Evolutionary conservation across 768 basidiomycete species (phyloP), one percentile per base, ranked within the genome.

Genomic region (Psilocybe tampanensis): DNA sequence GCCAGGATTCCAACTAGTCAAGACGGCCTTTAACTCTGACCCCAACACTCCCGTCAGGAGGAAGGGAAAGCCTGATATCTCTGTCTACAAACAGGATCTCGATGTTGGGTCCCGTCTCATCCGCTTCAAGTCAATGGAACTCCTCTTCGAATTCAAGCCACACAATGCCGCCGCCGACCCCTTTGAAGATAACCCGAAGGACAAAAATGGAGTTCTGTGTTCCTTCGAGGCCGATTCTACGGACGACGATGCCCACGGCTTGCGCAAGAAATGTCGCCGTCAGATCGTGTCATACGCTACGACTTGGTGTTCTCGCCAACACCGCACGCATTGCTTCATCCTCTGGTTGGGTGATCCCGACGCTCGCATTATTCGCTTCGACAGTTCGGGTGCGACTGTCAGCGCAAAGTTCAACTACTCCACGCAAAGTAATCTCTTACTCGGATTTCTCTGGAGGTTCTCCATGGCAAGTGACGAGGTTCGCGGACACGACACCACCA

Each of bases 361-460:
- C 3, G 53, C 36, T 18, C 43, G 53, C 17, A 13, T 54, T 8
- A 54, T 54, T 21, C 42, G 53, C 24, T 45, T 54, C 18, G 52
- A 53, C 34, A 24, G 45, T 12, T 45, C 21, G 47, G 51, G 57
- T 21, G 52, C 18, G 1, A 32, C 48, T 29, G 57, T 58, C 33
- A 17, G 21, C 9, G 44, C 33, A 23, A 39, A 51, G 29, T 58
- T 44, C 26, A 44, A 58, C 24, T 39, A 39, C 29, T 26, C n/a
- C 8, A 17, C 22, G 19, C 4, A 54, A n/a, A 44, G 53, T n/a
- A 18, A 47, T 8, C 5, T 54, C 2, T 24, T 54, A 1, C 33
- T 44, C 23, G 53, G 44, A 11, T 54, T 52, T 21, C 36, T 52
- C 3, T 52, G 51, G 51, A 9, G 51, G 36, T 26, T 52, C 26